Evolutionary conservation across 257 asterid species (phyloP), one percentile per base, ranked within the genome.

Genomic region (Verbena officinalis): DNA sequence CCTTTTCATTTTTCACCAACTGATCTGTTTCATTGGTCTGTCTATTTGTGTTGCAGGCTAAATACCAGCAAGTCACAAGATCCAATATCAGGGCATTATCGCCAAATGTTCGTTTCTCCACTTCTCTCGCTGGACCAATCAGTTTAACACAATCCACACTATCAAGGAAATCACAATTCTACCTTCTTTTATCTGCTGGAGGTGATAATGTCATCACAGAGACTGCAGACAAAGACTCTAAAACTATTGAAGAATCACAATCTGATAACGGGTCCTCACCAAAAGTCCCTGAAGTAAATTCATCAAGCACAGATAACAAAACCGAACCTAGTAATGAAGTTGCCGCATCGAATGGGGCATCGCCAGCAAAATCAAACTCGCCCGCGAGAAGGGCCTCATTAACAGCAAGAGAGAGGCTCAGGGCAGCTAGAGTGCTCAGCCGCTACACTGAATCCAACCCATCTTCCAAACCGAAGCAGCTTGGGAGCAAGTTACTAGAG

Each of bases 401-500:
- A 73, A 92, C 98, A 7, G 97, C 95, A 46, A 78, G 96, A 77
- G 98, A 92, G 82, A 87, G 90, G 55, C 93, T 92, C 6, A 80
- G 96, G 81, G 97, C 98, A 5, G 98, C 97, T 39, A 75, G 96
- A 67, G 95, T 87, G 51, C 93, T 92, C n/a, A 89, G 75, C 77
- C 92, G 97, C 38, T 89, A 85, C 85, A 77, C 91, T 17, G 96
- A 89, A 36, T 24, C 90, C 12, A 92, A 89, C 67, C 84, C 88
- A 62, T 57, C 33, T 27, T 27, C 89, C 8, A 84, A 80, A 39
- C 87, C 95, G 2, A 27, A 27, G 7, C 76, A 68, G 69, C 78
- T 75, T 10, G 93, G 95, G 34, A 89, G 84, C 83, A 87, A 79
- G 65, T 68, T 92, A 19, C 45, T 89, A 14, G 96, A 92, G 59